Base-by-base conservation (phyloP, 352 stramenopile genomes). In the Phytophthora macrochlamydospora region DNA sequence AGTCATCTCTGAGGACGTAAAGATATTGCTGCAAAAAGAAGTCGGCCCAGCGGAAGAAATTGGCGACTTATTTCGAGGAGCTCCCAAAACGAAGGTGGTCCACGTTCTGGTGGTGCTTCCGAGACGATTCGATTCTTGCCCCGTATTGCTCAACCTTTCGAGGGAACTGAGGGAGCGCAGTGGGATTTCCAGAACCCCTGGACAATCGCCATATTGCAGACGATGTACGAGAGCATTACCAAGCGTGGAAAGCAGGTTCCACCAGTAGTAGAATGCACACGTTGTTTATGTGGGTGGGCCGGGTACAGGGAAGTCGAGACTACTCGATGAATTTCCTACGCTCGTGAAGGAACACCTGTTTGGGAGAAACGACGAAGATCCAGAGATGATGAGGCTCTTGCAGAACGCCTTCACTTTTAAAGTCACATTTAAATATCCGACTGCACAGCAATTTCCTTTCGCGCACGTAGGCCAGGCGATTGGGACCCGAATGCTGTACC, bases 351-450 rank as follows among this genome's bases (percentile, higher is more conserved):
- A 56, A 30, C 3, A 56, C 7, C 6, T 56, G 1, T 55, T 51
- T 56, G 31, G 3, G 7, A 38, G 32, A 5, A 38, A 5, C 12
- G 18, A 9, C 2, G 9, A 61, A 30, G 32, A 56, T 28, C 7
- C 18, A 52, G 30, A 53, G 44, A 67, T 67, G 51, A 60, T 30
- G 40, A 12, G 14, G 29, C 46, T 61, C 7, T 37, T 67, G 50
- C 18, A 60, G 18, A 56, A 61, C 2, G 58, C 58, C 37, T 65
- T 53, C 31, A 65, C 58, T 35, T 65, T 65, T 48, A 65, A 65
- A 4, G 37, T 65, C 57, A 57, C 46, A 9, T 58, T 65, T 43
- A 56, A 60, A 37, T 60, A 60, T 55, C 35, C 18, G 48, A 71
- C 56, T 55, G 33, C 29, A 3, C 24, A 51, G n/a, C 54, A 50